Base-by-base conservation (phyloP, 129 eudicot species). In the Deinandra increscens region DNA sequence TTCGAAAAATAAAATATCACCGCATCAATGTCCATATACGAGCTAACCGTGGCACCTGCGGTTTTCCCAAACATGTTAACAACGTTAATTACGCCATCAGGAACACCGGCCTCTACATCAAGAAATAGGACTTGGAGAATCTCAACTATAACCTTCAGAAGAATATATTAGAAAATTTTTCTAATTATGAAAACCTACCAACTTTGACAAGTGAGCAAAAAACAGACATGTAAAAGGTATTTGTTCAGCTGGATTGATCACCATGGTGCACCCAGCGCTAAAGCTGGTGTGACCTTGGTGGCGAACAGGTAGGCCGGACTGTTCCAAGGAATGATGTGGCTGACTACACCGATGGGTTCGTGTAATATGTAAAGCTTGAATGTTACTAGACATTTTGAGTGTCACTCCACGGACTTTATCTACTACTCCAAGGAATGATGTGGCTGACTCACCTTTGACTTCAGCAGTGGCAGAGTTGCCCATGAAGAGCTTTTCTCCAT, bases 211-310 rank as follows among this genome's bases (percentile, higher is more conserved):
- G 65, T 91, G 85, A 48, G 97, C 97, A 22, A 71, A 86, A 60
- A 62, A 82, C 5, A 91, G 91, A 49, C 81, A 85, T 0, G 93
- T 74, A 34, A 91, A 93, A 45, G 96, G 96, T 0, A 93, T 91
- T 49, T 88, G 90, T 73, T 91, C 96, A 34, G 96, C 89, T 3
- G 97, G 97, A 73, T 91, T 91, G 71, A 91, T 80, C 26, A 91
- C 77, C 87, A 88, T 82, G 59, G 97, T 91, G 79, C 97, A 91
- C 2, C 96, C 97, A 7, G 85, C 93, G 17, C 97, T 60, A 91
- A 76, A 17, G 97, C 84, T 0, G 97, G 96, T 19, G 81, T 85
- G 6, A 91, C 92, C 81, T 91, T 91, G 62, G 76, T 68, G 43
- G 60, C 71, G 39, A 91, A 85, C 96, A 91, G 80, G 15, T 42